Evolutionary conservation across 1,284 basidiomycete species (phyloP), one percentile per base, ranked within the genome.

Genomic region (Irpex rosettiformis): DNA sequence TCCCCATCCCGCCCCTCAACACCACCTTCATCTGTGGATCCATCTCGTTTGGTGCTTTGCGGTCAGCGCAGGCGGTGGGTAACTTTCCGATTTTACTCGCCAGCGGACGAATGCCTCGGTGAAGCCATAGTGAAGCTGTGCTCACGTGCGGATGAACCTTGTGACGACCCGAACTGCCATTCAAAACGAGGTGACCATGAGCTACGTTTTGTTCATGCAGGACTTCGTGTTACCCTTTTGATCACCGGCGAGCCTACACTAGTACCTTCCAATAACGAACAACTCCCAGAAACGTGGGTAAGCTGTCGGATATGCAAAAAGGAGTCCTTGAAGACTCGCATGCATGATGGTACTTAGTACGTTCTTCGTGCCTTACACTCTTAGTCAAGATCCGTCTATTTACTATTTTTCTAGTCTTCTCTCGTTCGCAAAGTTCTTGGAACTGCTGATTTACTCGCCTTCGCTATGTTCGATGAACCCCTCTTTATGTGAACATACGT

Each of bases 351-450:
- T 16, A 75, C 84, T 13, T 84, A 77, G 86, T 88, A 66, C 63
- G 85, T 70, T 28, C 21, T 58, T 43, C 24, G 18, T 42, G 18
- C n/a, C n/a, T n/a, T 24, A 18, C 21, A 7, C 21, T 18, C 13
- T 6, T 22, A 8, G 11, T 18, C 43, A 47, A 6, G 8, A 6
- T 18, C 21, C 21, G 43, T 5, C 21, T 18, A 47, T 18, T 47
- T 7, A 47, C 24, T 57, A 21, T 53, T 51, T 47, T 10, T 51
- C 22, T 18, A 79, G 77, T 64, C 65, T 80, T 54, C 67, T 82
- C 37, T 88, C 87, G 0, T 88, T 84, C 62, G 83, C 78, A 7
- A 90, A 89, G 67, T 89, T 80, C 66, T 72, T 89, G 11, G 87
- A 89, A 68, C 69, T 88, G 2, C 71, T 89, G 3, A 67, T 87